phyloP scores from a whole-genome alignment of 2,329 filamentous ascomycete genomes.

The Mycosphaerelloides madeirae region DNA sequence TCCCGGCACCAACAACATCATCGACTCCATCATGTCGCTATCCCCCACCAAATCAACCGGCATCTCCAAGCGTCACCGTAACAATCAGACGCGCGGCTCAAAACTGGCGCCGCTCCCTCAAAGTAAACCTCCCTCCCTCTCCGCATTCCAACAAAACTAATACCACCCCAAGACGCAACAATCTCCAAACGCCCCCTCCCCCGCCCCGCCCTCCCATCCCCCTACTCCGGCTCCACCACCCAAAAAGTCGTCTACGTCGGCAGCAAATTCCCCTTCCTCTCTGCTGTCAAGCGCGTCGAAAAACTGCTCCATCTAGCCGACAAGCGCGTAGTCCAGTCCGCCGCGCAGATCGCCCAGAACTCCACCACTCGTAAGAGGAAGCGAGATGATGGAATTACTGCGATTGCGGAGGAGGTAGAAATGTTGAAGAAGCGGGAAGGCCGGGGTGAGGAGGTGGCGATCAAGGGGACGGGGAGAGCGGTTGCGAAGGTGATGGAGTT shows the following conservation, averaged over 20 bases:
- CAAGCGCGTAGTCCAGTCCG: slow-evolving; percentile 45
- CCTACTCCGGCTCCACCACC: slow-evolving; percentile 45
- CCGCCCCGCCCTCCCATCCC: slow-evolving; percentile 52
- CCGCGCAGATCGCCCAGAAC: slow-evolving; percentile 30
- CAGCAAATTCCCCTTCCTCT: slow-evolving; percentile 61
- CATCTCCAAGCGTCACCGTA: no score
- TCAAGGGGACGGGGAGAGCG: slow-evolving; percentile 63
- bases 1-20: background rate
- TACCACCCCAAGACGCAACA: slow-evolving; percentile 37
- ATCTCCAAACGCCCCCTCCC: slow-evolving; percentile 55
- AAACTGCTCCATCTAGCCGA: slow-evolving; percentile 57
- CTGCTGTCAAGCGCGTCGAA: slow-evolving; percentile 60
- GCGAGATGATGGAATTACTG: slow-evolving; percentile 26
- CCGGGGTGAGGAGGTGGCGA: slow-evolving; percentile 46
- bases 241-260: slow-evolving; percentile 64
- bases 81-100: background rate
- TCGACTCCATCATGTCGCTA: background rate
- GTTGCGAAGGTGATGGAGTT: slow-evolving; percentile 60
- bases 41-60: no score
- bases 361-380: slow-evolving; percentile 16
- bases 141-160: background rate
- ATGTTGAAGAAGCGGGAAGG: slow-evolving; percentile 28
- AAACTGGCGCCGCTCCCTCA: slow-evolving; percentile 8
- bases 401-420: slow-evolving; percentile 36
- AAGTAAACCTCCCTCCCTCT: no score